phyloP scores from a whole-genome alignment of 805 yeast genomes.

The Starmerella sp. region DNA sequence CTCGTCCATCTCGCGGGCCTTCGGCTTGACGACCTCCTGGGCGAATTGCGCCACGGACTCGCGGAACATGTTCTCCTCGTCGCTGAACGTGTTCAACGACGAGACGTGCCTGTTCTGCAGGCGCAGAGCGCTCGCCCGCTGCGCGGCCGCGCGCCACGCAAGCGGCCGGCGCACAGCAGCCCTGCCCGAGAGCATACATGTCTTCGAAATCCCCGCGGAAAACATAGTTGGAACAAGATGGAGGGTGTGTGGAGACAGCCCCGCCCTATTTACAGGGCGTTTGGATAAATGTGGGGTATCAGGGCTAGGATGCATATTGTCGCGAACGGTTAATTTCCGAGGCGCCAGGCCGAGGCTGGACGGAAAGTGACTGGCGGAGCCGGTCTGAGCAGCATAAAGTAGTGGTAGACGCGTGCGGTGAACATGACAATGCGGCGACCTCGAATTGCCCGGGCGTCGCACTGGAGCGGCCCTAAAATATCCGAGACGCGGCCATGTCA shows the following conservation, averaged over 20 bases:
- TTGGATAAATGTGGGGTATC: neutral
- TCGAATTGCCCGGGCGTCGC: no score
- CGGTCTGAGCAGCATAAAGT: no score
- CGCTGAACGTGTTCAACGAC: constrained; percentile 30
- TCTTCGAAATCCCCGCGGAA: neutral
- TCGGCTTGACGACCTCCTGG: constrained; percentile 32
- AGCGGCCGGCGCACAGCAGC: neutral
- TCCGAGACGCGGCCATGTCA: no score
- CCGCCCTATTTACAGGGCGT: neutral
- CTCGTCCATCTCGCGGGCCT: constrained; percentile 30
- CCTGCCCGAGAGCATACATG: neutral
- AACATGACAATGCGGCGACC: no score
- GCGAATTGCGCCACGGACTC: constrained; percentile 34
- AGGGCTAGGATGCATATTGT: no score
- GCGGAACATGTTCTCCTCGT: constrained; percentile 35
- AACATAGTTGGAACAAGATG: neutral
- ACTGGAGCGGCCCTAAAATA: no score
- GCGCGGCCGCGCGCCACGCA: neutral
- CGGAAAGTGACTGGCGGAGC: no score
- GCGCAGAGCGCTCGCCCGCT: no score
- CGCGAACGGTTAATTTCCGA: no score
- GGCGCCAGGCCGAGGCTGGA: no score
- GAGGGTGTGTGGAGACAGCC: neutral
- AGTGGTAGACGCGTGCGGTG: no score
- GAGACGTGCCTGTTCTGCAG: constrained; percentile 3